phyloP scores from a whole-genome alignment of 768 basidiomycete genomes.

The Baorangia bicolor region DNA sequence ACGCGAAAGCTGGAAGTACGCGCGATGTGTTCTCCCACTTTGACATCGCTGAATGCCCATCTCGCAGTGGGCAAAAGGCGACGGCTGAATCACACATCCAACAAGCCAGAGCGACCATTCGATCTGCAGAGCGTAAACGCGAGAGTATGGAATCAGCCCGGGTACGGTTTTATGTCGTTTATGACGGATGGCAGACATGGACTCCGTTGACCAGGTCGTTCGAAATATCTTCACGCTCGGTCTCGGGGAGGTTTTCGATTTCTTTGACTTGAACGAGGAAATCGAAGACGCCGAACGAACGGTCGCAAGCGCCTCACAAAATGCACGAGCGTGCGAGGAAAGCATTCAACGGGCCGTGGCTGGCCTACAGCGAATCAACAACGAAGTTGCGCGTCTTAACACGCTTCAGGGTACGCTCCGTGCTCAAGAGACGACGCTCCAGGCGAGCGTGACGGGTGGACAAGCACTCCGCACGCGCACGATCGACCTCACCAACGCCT shows the following conservation, averaged over 20 bases:
- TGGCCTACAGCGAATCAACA: not conserved
- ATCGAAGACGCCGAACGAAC: conserved; percentile 1
- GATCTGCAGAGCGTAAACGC: conserved; percentile 5
- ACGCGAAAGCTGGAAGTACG: conserved; percentile 8
- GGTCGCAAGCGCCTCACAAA: conserved; percentile 1
- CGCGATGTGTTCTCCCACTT: not conserved
- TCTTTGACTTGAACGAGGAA: conserved; percentile 13
- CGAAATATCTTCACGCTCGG: conserved; percentile 14
- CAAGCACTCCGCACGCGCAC: conserved; percentile 9
- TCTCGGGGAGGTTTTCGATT: conserved; percentile 11
- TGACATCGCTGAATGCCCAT: not conserved
- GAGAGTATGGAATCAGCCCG: conserved; percentile 12
- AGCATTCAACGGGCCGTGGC: no score
- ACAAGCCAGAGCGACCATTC: conserved; percentile 9
- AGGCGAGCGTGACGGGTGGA: conserved; percentile 1
- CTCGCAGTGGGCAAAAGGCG: not conserved
- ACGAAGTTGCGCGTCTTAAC: conserved; percentile 1
- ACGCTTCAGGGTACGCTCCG: not conserved
- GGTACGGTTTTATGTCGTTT: not conserved
- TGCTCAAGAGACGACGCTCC: conserved; percentile 1
- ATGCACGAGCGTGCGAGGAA: not conserved
- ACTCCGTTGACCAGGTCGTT: not conserved
- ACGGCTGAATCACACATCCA: not conserved
- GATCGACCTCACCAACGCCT: no score
- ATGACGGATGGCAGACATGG: not conserved